Evolutionary conservation across 1,284 basidiomycete species (phyloP).

Genomic region (Ustanciosporium gigantosporum): DNA sequence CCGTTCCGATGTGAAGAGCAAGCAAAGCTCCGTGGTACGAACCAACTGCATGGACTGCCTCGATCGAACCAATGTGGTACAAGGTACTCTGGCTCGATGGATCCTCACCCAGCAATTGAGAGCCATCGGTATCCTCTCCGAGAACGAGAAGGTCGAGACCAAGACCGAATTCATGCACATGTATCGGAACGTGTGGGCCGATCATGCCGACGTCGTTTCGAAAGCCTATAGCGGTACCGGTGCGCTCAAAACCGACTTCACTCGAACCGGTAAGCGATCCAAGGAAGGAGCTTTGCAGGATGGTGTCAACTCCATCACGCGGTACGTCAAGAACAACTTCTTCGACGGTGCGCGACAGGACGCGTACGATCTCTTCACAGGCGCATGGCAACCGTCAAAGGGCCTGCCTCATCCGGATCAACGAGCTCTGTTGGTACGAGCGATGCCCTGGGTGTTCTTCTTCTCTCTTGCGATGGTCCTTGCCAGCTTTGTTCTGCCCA

Average conservation of each 20-base stretch:
- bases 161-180: conserved; percentile 66
- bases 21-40: conserved; percentile 63
- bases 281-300: conserved; percentile 82
- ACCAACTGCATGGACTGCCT: conserved; percentile 79
- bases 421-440: conserved; percentile 77
- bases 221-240: conserved; percentile 92
- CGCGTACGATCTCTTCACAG: conserved; percentile 80
- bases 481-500: conserved; percentile 40
- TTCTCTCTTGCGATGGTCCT: conserved; percentile 78
- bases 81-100: conserved; percentile 63
- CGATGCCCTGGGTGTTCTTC: conserved; percentile 79
- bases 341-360: conserved; percentile 87
- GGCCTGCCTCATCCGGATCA: conserved; percentile 75
- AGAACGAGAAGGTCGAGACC: conserved; percentile 48
- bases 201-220: conserved; percentile 90
- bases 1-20: conserved; percentile 26
- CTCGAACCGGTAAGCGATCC: conserved; percentile 79
- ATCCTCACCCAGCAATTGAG: conserved; percentile 73
- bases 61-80: conserved; percentile 92
- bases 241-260: conserved; percentile 96
- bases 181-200: conserved; percentile 96
- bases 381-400: conserved; percentile 73
- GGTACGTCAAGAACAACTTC: conserved; percentile 96
- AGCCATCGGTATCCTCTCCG: conserved; percentile 57
- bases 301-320: conserved; percentile 79